phyloP scores from a whole-genome alignment of 2,329 filamentous ascomycete species.

The Colletotrichum scovillei region DNA sequence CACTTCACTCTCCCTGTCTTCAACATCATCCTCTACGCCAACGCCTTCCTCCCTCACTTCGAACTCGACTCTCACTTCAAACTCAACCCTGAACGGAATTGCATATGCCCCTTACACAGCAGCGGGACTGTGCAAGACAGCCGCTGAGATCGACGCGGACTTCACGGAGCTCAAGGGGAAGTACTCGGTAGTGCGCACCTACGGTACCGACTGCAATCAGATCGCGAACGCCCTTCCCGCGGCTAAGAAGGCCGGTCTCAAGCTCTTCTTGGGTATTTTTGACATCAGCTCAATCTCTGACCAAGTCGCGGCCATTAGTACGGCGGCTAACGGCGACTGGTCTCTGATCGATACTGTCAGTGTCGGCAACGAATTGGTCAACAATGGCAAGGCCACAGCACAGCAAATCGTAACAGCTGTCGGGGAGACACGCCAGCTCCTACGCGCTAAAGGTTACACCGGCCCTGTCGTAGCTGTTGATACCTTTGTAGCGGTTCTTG shows the following conservation, averaged over 20 bases:
- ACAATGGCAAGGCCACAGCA: constrained; percentile 66
- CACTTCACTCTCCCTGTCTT: neutral
- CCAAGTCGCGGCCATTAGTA: constrained; percentile 71
- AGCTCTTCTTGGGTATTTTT: constrained; percentile 81
- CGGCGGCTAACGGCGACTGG: constrained; percentile 74
- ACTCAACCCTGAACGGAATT: constrained; percentile 49
- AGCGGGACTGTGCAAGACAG: constrained; percentile 74
- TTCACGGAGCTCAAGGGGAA: constrained; percentile 63
- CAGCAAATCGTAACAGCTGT: constrained; percentile 69
- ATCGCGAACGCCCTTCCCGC: constrained; percentile 71
- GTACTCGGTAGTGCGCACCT: constrained; percentile 78
- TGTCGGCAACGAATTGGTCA: constrained; percentile 85
- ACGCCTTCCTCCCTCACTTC: neutral
- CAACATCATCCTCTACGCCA: neutral
- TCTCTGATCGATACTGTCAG: constrained; percentile 75
- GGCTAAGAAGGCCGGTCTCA: constrained; percentile 72
- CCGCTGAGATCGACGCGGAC: constrained; percentile 72
- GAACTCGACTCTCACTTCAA: neutral
- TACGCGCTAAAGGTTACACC: constrained; percentile 72
- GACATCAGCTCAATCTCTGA: constrained; percentile 65
- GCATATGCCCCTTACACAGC: constrained; percentile 62
- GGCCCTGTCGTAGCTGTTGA: constrained; percentile 85
- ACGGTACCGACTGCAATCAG: constrained; percentile 84
- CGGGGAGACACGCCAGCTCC: constrained; percentile 63
- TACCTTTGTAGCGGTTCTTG: constrained; percentile 76